A percentile compares a stretch with the other conserved stretches of the same genome.
Conservation (phyloP, 2,329 filamentous ascomycete genomes). For the Mycosphaerella sp. region DNA sequence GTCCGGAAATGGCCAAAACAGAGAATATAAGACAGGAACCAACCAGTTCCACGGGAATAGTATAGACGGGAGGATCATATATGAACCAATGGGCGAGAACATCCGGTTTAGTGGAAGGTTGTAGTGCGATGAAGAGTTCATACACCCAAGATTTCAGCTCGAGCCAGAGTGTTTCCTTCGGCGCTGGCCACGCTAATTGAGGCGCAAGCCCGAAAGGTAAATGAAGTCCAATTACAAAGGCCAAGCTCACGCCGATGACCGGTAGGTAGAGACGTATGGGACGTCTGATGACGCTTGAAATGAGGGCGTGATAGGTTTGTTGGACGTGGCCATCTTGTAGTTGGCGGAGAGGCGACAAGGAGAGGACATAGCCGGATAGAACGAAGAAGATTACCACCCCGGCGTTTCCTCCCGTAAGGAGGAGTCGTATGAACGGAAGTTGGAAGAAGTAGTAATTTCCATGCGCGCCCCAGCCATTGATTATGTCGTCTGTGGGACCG, state of each 20-base stretch:
- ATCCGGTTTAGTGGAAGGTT: slow-evolving; percentile 13
- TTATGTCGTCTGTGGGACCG: slow-evolving; percentile 42
- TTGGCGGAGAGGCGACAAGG: slow-evolving; percentile 20
- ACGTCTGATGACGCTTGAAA: slow-evolving; percentile 13
- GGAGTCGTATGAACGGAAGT: slow-evolving; percentile 51
- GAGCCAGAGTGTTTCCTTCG: slow-evolving; percentile 12
- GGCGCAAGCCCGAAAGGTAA: slow-evolving; percentile 20
- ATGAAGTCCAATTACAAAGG: slow-evolving; percentile 16
- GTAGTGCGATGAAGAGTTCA: slow-evolving; percentile 4
- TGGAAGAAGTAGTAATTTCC: slow-evolving; percentile 43
- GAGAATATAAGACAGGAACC: slow-evolving; percentile 21
- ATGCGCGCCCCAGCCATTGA: slow-evolving; percentile 25
- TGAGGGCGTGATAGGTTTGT: slow-evolving; percentile 10
- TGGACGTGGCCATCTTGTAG: slow-evolving; percentile 10
- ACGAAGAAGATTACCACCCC: slow-evolving; percentile 50
- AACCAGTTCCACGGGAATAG: slow-evolving; percentile 24
- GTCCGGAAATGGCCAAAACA: slow-evolving; percentile 8
- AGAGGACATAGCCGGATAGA: slow-evolving; percentile 47
- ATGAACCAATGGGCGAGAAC: slow-evolving; percentile 19
- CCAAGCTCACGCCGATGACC: slow-evolving; percentile 16
- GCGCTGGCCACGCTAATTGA: slow-evolving; percentile 16
- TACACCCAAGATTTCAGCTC: slow-evolving; percentile 14
- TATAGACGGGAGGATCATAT: slow-evolving; percentile 22
- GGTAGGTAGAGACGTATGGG: slow-evolving; percentile 21
- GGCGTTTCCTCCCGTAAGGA: slow-evolving; percentile 54